Percentiles rank a stretch among this genome's conserved stretches.
phyloP scores from a whole-genome alignment of 768 basidiomycete species.

The Xerocomellus amylosporus region DNA sequence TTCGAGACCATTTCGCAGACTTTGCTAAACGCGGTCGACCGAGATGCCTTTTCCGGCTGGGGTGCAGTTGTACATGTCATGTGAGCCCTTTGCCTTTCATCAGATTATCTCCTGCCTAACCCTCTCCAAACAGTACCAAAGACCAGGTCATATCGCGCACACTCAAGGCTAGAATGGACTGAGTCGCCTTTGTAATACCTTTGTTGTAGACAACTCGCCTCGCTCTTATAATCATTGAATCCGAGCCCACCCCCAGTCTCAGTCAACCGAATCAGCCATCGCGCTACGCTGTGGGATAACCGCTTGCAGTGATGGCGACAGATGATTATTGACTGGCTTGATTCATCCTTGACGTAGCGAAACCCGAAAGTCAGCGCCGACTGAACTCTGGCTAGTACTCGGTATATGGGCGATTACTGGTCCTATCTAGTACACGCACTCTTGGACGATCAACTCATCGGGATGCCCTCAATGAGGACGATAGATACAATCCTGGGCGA shows the following conservation, averaged over 20 bases:
- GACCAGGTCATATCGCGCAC: conserved; percentile 79
- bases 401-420: neutral
- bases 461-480: conserved; percentile 6
- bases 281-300: neutral
- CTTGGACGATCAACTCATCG: neutral
- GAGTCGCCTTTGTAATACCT: conserved; percentile 20
- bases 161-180: conserved; percentile 92
- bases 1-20: conserved; percentile 99
- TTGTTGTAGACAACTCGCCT: conserved; percentile 21
- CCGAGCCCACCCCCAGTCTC: too few relatives aligned
- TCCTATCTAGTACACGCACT: neutral
- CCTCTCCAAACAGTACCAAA: conserved; percentile 50
- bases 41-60: conserved; percentile 97
- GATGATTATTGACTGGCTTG: neutral
- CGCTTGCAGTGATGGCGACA: neutral
- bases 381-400: neutral
- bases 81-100: conserved; percentile 47
- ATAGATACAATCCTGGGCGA: conserved; percentile 11
- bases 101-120: conserved; percentile 7
- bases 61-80: conserved; percentile 94
- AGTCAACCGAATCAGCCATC: neutral
- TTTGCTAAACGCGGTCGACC: conserved; percentile 89
- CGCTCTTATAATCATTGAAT: neutral
- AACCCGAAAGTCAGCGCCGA: neutral
- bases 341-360: too few relatives aligned